Conservation (phyloP, 257 asterid species). For the Solanum pennellii region DNA sequence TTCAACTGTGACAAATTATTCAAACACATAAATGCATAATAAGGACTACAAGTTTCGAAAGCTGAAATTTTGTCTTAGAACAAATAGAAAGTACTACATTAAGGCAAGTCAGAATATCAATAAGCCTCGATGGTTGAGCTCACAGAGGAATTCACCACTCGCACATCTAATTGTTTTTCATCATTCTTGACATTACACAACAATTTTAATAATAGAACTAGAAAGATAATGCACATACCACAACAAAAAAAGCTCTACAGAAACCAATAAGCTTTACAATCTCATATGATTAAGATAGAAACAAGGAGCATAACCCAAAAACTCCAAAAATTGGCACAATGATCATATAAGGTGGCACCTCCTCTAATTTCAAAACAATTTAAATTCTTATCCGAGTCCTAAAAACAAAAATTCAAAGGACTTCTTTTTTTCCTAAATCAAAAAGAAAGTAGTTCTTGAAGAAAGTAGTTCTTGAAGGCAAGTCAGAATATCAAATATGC, state of each 20-base stretch:
- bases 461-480: neutral
- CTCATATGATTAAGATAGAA: neutral
- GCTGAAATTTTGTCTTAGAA: neutral
- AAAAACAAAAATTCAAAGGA: neutral
- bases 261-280: neutral
- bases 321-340: neutral
- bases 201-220: neutral
- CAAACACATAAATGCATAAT: neutral
- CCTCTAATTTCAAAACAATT: neutral
- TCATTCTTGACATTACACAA: neutral
- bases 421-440: neutral
- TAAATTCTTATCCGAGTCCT: neutral
- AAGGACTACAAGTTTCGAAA: neutral
- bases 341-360: neutral
- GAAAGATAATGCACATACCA: neutral
- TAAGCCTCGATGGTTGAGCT: constrained; percentile 10
- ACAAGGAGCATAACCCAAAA: neutral
- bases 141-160: neutral
- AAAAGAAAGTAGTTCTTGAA: neutral
- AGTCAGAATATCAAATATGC: constrained; percentile 21
- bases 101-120: constrained; percentile 11
- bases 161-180: neutral
- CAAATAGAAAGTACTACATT: neutral
- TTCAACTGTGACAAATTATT: neutral
- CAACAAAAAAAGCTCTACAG: neutral